These are phyloP conservation scores for Picea abies DNA, from an alignment of 83 land plant species.

Conservation along the genomic window DNA sequence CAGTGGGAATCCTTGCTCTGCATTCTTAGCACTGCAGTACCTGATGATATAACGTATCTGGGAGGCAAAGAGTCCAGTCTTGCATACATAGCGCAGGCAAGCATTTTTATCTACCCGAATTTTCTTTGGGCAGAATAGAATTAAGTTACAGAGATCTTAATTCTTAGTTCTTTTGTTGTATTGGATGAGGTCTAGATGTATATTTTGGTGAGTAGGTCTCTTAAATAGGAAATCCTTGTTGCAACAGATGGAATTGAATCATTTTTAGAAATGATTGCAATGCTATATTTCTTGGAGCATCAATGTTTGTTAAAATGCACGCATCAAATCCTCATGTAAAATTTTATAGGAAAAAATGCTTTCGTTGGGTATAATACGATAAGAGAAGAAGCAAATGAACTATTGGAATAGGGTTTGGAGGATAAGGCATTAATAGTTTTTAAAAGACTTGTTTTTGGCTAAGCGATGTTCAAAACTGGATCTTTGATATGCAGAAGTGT, in stretches of 20 bases:
- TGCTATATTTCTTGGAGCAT: slow-evolving; percentile 68
- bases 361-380: slow-evolving; percentile 19
- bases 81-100: not conserved
- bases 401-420: slow-evolving; percentile 58
- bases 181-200: too few species aligned
- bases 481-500: slow-evolving; percentile 48
- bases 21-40: slow-evolving; percentile 16
- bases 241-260: too few species aligned
- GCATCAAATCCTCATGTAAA: slow-evolving; percentile 56
- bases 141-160: too few species aligned
- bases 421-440: slow-evolving; percentile 35
- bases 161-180: too few species aligned
- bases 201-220: too few species aligned
- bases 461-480: slow-evolving; percentile 24
- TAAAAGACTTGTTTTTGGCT: not conserved
- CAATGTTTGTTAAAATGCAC: slow-evolving; percentile 84
- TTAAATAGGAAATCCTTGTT: too few species aligned
- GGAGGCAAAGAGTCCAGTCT: not conserved
- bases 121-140: too few species aligned
- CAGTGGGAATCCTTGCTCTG: slow-evolving; percentile 41
- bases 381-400: slow-evolving; percentile 25
- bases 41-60: not conserved
- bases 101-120: too few species aligned
- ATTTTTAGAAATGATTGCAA: slow-evolving; percentile 30
- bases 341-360: slow-evolving; percentile 27